These are phyloP conservation scores for Alternaria dauci DNA, from an alignment of 2,329 filamentous ascomycete species.

Conservation along the genomic window DNA sequence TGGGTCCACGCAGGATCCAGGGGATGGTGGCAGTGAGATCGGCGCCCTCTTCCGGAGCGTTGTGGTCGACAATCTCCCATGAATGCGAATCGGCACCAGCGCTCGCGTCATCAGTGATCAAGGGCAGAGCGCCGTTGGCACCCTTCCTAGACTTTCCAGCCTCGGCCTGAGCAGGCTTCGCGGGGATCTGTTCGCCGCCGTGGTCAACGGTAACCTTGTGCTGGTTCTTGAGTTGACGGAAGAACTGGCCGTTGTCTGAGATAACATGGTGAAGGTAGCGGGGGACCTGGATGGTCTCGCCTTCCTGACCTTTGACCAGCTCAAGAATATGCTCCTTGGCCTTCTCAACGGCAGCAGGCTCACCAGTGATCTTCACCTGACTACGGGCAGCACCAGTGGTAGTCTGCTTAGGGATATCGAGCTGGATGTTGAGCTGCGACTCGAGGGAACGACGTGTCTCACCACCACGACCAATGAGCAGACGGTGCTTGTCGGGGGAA, in stretches of 20 bases:
- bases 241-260: constrained; percentile 89
- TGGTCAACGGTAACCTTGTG: constrained; percentile 92
- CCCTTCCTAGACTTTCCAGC: constrained; percentile 58
- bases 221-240: constrained; percentile 87
- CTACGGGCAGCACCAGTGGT: constrained; percentile 75
- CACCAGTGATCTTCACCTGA: constrained; percentile 84
- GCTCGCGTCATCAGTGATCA: constrained; percentile 83
- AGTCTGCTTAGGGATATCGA: constrained; percentile 87
- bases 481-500: constrained; percentile 86
- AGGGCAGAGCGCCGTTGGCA: constrained; percentile 74
- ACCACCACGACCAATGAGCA: constrained; percentile 90
- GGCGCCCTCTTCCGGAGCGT: constrained; percentile 61
- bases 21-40: constrained; percentile 70
- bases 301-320: constrained; percentile 84
- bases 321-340: constrained; percentile 85
- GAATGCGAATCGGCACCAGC: constrained; percentile 71
- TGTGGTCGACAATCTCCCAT: constrained; percentile 81
- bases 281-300: constrained; percentile 86
- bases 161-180: constrained; percentile 67
- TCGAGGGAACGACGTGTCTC: constrained; percentile 87
- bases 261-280: constrained; percentile 83
- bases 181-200: constrained; percentile 77
- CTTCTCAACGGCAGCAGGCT: constrained; percentile 78
- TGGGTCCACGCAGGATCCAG: constrained; percentile 84
- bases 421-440: constrained; percentile 81